Conservation (phyloP, 2,329 filamentous ascomycete species). For the Phyllosticta citriasiana region DNA sequence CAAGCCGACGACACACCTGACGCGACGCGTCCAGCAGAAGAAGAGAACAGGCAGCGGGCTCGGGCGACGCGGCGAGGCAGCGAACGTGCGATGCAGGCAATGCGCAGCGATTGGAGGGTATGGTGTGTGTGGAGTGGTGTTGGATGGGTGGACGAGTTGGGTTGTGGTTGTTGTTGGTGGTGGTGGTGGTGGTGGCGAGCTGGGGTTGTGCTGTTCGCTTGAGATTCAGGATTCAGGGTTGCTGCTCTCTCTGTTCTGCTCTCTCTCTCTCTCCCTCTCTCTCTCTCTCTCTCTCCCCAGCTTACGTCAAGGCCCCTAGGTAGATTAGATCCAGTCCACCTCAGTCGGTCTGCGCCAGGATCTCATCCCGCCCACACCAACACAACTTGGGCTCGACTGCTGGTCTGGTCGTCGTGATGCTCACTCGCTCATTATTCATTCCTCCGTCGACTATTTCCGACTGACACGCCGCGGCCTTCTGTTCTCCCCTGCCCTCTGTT, state of each 20-base stretch:
- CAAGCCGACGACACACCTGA: constrained; percentile 5
- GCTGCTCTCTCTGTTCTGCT: not conserved
- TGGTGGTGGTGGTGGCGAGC: not conserved
- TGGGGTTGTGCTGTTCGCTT: not conserved
- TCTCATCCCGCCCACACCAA: not conserved
- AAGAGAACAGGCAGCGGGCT: not conserved
- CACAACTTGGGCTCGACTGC: not conserved
- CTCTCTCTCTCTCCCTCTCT: too few species aligned
- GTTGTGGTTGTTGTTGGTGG: too few species aligned
- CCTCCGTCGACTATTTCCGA: not conserved
- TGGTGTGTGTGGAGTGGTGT: not conserved
- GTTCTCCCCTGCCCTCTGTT: too few species aligned
- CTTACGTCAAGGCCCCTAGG: not conserved
- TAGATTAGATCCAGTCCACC: too few species aligned
- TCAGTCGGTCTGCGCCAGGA: not conserved
- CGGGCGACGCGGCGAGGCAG: not conserved
- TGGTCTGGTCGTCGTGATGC: too few species aligned
- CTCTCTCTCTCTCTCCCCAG: too few species aligned
- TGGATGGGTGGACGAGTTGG: too few species aligned
- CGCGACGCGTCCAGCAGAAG: constrained; percentile 4
- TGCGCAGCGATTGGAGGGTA: not conserved
- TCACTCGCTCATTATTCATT: not conserved
- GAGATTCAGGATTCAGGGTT: not conserved
- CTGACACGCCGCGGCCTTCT: too few species aligned
- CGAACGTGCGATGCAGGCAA: not conserved